phyloP scores from a whole-genome alignment of 805 yeast genomes.

The Yarrowia sp. region DNA sequence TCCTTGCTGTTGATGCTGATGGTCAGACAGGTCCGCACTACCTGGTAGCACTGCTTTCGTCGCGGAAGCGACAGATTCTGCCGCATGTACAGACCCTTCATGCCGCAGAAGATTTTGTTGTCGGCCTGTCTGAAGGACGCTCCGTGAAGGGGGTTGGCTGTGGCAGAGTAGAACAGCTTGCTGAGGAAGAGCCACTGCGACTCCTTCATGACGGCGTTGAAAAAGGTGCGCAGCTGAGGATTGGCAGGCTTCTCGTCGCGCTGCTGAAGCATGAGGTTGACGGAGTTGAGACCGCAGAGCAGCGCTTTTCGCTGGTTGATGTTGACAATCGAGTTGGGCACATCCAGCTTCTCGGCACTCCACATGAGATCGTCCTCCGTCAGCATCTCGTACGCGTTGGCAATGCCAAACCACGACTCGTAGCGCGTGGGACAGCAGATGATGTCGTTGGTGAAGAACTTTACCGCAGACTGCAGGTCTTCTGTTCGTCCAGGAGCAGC shows the following conservation, averaged over 20 bases:
- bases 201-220: constrained; percentile 33
- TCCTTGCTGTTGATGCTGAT: constrained; percentile 49
- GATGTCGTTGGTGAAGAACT: constrained; percentile 64
- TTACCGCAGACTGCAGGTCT: constrained; percentile 72
- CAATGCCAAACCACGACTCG: constrained; percentile 85
- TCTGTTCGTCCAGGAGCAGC: constrained; percentile 73
- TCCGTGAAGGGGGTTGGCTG: constrained; percentile 42
- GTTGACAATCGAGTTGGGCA: constrained; percentile 44
- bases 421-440: constrained; percentile 62
- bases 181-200: constrained; percentile 56
- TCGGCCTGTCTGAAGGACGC: constrained; percentile 56
- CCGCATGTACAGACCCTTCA: constrained; percentile 33
- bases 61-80: constrained; percentile 27
- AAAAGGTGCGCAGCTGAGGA: background rate
- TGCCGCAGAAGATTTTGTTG: constrained; percentile 38
- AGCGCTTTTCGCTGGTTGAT: constrained; percentile 69
- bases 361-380: constrained; percentile 91
- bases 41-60: constrained; percentile 36
- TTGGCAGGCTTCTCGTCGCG: background rate
- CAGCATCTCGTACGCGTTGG: constrained; percentile 70
- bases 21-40: constrained; percentile 42
- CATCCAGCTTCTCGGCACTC: constrained; percentile 79
- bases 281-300: constrained; percentile 72
- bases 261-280: constrained; percentile 43
- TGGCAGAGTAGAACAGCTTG: constrained; percentile 48